A percentile compares a stretch with the other conserved stretches of the same genome.
phyloP scores from a whole-genome alignment of 306 rosid genomes.

The Glycyrrhiza uralensis region DNA sequence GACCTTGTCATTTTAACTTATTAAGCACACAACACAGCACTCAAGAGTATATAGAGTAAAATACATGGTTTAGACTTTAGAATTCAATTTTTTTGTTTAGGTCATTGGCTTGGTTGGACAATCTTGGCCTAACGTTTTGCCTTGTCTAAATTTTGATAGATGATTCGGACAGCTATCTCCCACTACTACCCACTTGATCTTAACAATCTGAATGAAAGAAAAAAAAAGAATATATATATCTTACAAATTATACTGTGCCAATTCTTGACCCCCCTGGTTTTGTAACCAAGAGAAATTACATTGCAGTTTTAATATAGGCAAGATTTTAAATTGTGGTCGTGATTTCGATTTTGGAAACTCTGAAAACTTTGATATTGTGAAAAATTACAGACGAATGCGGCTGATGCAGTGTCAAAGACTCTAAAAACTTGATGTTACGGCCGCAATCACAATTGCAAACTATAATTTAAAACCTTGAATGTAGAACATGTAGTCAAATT shows the following conservation, averaged over 20 bases:
- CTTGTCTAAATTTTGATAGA: constrained; percentile 25
- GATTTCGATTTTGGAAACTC: no score
- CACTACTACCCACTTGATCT: constrained; percentile 18
- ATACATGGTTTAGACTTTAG: background rate
- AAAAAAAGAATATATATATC: background rate
- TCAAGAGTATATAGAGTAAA: background rate
- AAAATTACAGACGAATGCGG: no score
- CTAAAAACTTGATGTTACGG: no score
- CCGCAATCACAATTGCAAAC: no score
- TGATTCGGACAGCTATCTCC: constrained; percentile 28
- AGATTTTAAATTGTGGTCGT: no score
- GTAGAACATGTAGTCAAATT: background rate
- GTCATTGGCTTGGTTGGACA: constrained; percentile 28
- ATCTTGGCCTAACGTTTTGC: constrained; percentile 31
- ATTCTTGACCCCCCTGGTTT: background rate
- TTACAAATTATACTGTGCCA: background rate
- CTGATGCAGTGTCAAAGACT: no score
- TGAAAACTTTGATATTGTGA: no score
- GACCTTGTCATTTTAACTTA: constrained; percentile 1
- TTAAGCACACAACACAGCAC: background rate
- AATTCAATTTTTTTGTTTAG: no score
- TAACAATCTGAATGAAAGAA: background rate
- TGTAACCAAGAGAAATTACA: background rate
- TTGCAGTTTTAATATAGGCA: background rate
- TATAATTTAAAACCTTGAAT: no score